Percentiles rank a stretch among this genome's conserved stretches.
phyloP scores from a whole-genome alignment of 768 basidiomycete species.

The Boletus fagicola region DNA sequence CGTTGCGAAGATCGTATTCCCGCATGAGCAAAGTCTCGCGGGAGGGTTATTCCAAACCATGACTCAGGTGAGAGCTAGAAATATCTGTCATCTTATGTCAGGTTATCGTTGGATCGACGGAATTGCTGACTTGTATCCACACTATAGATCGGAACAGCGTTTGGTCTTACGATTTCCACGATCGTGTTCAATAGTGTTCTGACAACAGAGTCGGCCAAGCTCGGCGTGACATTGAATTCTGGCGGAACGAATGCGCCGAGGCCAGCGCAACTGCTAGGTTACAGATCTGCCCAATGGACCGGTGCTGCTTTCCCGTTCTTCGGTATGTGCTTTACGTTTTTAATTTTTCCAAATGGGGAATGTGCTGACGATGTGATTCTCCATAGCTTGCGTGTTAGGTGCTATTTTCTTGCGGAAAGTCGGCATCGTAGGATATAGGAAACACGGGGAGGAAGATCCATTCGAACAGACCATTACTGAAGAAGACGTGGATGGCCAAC shows the following conservation, averaged over 20 bases:
- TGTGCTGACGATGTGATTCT: neutral
- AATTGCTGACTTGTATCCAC: neutral
- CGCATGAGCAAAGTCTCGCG: conserved; percentile 72
- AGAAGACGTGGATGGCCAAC: neutral
- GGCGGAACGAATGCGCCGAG: conserved; percentile 31
- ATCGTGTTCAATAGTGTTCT: conserved; percentile 65
- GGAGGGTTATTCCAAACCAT: conserved; percentile 80
- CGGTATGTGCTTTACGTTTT: conserved; percentile 35
- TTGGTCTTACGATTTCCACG: conserved; percentile 70
- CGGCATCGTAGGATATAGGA: conserved; percentile 39
- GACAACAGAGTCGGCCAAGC: conserved; percentile 27
- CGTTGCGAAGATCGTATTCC: conserved; percentile 62
- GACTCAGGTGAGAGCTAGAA: conserved; percentile 49
- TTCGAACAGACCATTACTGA: conserved; percentile 26
- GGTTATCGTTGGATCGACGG: neutral
- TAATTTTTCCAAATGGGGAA: neutral
- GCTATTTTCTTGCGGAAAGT: conserved; percentile 39
- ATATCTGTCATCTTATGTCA: neutral
- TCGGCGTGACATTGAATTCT: conserved; percentile 34
- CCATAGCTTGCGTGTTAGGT: conserved; percentile 33
- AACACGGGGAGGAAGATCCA: conserved; percentile 3
- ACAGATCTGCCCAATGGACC: conserved; percentile 65
- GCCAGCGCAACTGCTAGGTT: conserved; percentile 48
- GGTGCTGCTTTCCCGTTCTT: conserved; percentile 58
- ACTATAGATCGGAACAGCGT: conserved; percentile 58